Percentiles rank a stretch among this genome's conserved stretches.
phyloP scores from a whole-genome alignment of 176 grass and related monocot species.

The Ensete glaucum region DNA sequence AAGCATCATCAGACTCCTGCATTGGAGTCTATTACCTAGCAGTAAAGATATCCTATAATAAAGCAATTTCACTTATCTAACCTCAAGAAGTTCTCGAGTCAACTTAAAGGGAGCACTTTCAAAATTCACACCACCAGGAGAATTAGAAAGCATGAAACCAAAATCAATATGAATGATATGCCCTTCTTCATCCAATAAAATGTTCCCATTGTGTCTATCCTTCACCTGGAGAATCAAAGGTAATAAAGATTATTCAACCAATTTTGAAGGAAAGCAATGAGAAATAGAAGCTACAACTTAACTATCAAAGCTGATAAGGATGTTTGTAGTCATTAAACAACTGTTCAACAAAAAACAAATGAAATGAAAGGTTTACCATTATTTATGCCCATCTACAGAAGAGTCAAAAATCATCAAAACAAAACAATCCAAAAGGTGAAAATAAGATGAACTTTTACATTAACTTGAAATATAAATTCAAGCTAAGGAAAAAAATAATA shows the following conservation, averaged over 20 bases:
- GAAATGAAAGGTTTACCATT: neutral
- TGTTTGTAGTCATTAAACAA: neutral
- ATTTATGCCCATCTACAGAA: neutral
- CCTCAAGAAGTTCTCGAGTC: slow-evolving; percentile 96
- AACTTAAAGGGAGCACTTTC: slow-evolving; percentile 98
- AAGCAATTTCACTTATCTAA: slow-evolving; percentile 28
- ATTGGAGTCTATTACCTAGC: slow-evolving; percentile 1
- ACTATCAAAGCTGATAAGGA: neutral
- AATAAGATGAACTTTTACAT: neutral
- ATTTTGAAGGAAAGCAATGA: no score
- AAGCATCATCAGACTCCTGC: slow-evolving; percentile 15
- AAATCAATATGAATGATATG: slow-evolving; percentile 99
- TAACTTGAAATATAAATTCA: neutral
- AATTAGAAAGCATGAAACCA: slow-evolving; percentile 99
- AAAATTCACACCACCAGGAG: slow-evolving; percentile 96
- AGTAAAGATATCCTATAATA: neutral
- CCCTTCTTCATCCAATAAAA: slow-evolving; percentile 94
- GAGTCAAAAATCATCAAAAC: neutral
- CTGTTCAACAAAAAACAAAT: neutral
- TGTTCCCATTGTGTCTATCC: slow-evolving; percentile 94
- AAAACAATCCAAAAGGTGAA: neutral
- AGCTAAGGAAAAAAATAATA: no score
- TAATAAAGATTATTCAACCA: neutral
- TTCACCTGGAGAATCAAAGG: slow-evolving; percentile 50
- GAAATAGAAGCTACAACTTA: no score